A percentile compares a stretch with the other conserved stretches of the same genome.
Evolutionary conservation across 75 land plant genomes (phyloP).

Genomic region (Picea sitchensis): DNA sequence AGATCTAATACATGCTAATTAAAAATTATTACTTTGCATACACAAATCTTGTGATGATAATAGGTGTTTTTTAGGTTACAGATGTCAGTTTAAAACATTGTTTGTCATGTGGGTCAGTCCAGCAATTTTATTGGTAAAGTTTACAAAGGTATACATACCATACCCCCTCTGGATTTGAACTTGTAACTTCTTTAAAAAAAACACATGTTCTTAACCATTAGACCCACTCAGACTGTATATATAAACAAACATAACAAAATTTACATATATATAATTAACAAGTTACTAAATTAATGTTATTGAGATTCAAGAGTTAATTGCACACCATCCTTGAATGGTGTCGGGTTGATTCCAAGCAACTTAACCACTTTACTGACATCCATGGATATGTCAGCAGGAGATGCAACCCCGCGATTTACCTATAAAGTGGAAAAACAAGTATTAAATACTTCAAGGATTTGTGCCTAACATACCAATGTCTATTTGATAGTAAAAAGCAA

Average conservation of each 20-base stretch:
- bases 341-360: constrained; percentile 35
- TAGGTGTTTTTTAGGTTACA: too few relatives aligned
- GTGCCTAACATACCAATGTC: too few relatives aligned
- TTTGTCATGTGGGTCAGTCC: background rate
- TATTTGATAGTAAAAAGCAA: too few relatives aligned
- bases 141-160: too few relatives aligned
- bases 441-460: too few relatives aligned
- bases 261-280: too few relatives aligned
- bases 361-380: constrained; percentile 59
- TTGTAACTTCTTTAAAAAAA: too few relatives aligned
- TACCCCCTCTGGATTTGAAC: too few relatives aligned
- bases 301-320: constrained; percentile 39
- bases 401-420: constrained; percentile 78
- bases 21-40: background rate
- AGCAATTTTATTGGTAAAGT: too few relatives aligned
- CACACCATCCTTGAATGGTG: constrained; percentile 59
- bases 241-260: too few relatives aligned
- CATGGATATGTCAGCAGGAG: constrained; percentile 96
- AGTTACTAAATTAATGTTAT: background rate
- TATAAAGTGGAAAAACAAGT: constrained; percentile 11
- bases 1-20: background rate
- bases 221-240: too few relatives aligned
- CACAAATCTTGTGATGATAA: background rate
- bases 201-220: too few relatives aligned
- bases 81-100: background rate